Percentiles rank a stretch among this genome's conserved stretches.
Evolutionary conservation across 2,329 filamentous ascomycete genomes (phyloP).

Genomic region (Monascus ruber): DNA sequence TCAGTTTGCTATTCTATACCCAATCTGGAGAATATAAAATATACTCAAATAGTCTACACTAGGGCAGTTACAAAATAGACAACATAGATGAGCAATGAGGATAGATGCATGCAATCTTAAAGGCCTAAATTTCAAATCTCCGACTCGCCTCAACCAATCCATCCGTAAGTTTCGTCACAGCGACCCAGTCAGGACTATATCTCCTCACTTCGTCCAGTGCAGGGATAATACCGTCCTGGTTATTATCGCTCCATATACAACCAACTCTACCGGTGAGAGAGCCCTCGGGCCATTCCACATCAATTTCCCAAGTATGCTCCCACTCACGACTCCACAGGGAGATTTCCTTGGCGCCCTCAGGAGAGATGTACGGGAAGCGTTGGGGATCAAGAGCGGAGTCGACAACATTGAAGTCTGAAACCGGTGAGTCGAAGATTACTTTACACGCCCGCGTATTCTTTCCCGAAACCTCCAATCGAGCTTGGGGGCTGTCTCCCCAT

Average conservation of each 20-base stretch:
- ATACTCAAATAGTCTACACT: too few relatives aligned
- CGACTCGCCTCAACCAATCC: constrained; percentile 74
- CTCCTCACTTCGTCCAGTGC: constrained; percentile 69
- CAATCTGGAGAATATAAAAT: too few relatives aligned
- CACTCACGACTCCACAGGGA: constrained; percentile 76
- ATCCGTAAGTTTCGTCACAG: constrained; percentile 61
- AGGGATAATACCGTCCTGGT: constrained; percentile 59
- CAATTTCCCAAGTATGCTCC: constrained; percentile 63
- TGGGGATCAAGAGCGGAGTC: constrained; percentile 49
- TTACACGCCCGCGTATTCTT: constrained; percentile 69
- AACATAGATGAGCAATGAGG: too few relatives aligned
- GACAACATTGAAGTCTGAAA: constrained; percentile 53
- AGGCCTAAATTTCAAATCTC: constrained; percentile 45
- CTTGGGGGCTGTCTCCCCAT: constrained; percentile 35
- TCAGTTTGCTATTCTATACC: too few relatives aligned
- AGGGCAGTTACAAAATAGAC: too few relatives aligned
- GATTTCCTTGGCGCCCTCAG: constrained; percentile 55
- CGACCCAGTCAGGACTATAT: constrained; percentile 70
- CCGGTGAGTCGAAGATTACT: constrained; percentile 57
- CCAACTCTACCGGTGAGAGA: constrained; percentile 53
- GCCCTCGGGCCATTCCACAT: constrained; percentile 49
- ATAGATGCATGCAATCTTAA: too few relatives aligned
- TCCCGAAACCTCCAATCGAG: constrained; percentile 56
- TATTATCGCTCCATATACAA: constrained; percentile 84
- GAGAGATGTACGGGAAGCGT: constrained; percentile 53